Conservation (phyloP, 441 rosid species). For the Populus hybrid region DNA sequence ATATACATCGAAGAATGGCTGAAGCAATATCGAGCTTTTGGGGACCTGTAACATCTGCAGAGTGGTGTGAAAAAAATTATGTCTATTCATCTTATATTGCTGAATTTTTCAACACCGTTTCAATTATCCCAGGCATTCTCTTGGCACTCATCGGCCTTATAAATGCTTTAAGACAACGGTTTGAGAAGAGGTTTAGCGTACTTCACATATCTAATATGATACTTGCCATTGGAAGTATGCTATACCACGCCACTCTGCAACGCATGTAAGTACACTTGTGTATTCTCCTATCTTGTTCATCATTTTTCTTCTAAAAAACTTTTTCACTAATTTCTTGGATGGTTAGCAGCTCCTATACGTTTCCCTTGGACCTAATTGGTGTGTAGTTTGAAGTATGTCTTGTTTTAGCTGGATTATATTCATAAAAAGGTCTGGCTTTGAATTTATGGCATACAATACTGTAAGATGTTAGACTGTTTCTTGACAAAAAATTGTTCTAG, state of each 20-base stretch:
- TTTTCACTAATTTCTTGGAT: neutral
- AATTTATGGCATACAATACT: neutral
- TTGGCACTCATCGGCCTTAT: conserved; percentile 75
- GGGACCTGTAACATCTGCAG: conserved; percentile 94
- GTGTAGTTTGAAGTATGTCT: neutral
- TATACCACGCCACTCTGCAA: conserved; percentile 82
- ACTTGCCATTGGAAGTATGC: conserved; percentile 90
- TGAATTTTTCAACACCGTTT: conserved; percentile 82
- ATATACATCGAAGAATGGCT: conserved; percentile 49
- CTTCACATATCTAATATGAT: conserved; percentile 90
- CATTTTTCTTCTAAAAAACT: neutral
- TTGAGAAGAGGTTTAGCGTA: conserved; percentile 90
- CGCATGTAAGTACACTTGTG: conserved; percentile 51
- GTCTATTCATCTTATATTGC: conserved; percentile 78
- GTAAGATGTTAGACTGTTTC: neutral
- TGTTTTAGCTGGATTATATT: neutral
- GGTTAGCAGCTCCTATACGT: neutral
- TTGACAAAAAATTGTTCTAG: neutral
- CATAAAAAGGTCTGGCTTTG: neutral
- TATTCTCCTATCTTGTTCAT: neutral
- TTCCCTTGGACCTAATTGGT: neutral
- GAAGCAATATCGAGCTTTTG: conserved; percentile 81
- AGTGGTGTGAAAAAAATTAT: conserved; percentile 86
- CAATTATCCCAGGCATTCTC: conserved; percentile 67
- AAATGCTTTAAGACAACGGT: conserved; percentile 78